Conservation (phyloP, 345 rosid species). For the Bruguiera gymnorhiza region DNA sequence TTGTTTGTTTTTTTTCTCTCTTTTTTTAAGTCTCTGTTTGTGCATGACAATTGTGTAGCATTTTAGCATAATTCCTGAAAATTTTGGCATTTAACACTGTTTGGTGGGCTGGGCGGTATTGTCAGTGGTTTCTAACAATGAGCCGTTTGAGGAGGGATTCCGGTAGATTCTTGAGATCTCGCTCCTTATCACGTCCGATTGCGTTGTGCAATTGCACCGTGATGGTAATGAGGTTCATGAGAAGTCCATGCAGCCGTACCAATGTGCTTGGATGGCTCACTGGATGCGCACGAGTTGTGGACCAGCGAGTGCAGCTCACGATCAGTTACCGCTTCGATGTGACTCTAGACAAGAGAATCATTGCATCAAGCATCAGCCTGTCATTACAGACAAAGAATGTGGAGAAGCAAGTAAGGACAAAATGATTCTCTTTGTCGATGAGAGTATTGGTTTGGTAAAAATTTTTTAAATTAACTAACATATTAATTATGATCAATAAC, state of each 20-base stretch:
- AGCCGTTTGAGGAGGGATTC: slow-evolving; percentile 11
- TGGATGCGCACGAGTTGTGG: slow-evolving; percentile 41
- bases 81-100: slow-evolving; percentile 6
- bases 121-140: slow-evolving; percentile 23
- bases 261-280: slow-evolving; percentile 68
- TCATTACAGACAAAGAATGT: slow-evolving; percentile 2
- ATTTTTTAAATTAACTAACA: too few species aligned
- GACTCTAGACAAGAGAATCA: slow-evolving; percentile 16
- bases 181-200: slow-evolving; percentile 39
- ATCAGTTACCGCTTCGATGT: slow-evolving; percentile 1
- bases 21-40: too few species aligned
- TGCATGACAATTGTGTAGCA: too few species aligned
- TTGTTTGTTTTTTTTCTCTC: too few species aligned
- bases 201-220: slow-evolving; percentile 17
- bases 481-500: too few species aligned
- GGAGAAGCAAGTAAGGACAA: slow-evolving; percentile 23
- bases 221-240: slow-evolving; percentile 23
- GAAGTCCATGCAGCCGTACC: slow-evolving; percentile 31
- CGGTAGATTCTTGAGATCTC: background rate
- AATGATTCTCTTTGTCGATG: slow-evolving; percentile 22
- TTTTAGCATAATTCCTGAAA: background rate
- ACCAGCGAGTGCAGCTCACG: slow-evolving; percentile 16
- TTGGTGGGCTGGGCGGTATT: slow-evolving; percentile 16
- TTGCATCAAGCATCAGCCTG: slow-evolving; percentile 6
- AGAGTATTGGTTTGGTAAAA: background rate